phyloP scores from a whole-genome alignment of 2,329 filamentous ascomycete genomes.

The Neoascochyta sp. region DNA sequence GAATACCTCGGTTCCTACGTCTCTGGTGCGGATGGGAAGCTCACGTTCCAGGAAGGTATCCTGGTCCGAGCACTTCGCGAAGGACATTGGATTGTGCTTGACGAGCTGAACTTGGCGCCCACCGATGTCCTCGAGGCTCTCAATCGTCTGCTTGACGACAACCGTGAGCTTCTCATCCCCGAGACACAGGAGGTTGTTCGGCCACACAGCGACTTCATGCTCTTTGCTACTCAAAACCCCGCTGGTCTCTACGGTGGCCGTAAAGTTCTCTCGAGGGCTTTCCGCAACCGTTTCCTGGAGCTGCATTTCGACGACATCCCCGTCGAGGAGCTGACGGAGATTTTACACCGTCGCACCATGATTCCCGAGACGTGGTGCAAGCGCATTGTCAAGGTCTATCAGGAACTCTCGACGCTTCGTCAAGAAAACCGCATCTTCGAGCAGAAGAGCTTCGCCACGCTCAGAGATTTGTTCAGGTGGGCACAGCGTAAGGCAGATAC shows the following conservation, averaged over 20 bases:
- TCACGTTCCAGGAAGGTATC: constrained; percentile 89
- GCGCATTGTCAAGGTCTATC: constrained; percentile 89
- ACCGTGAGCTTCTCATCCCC: constrained; percentile 89
- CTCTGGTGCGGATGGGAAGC: constrained; percentile 76
- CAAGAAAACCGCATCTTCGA: constrained; percentile 92
- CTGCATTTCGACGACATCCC: constrained; percentile 98
- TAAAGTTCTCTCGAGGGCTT: constrained; percentile 88
- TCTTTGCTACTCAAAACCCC: constrained; percentile 97
- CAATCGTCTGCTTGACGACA: constrained; percentile 93
- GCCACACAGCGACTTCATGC: constrained; percentile 92
- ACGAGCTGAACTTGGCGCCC: constrained; percentile 93
- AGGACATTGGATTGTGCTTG: constrained; percentile 96
- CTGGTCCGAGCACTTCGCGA: constrained; percentile 88
- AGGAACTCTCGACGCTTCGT: constrained; percentile 81
- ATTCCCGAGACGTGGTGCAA: constrained; percentile 89
- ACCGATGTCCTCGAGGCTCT: constrained; percentile 95
- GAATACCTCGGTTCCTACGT: constrained; percentile 96
- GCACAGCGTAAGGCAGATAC: constrained; percentile 79
- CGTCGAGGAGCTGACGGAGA: constrained; percentile 86
- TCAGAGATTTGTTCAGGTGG: constrained; percentile 95
- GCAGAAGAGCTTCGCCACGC: constrained; percentile 93
- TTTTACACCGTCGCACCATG: constrained; percentile 81
- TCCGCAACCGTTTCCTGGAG: constrained; percentile 94
- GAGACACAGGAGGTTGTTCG: constrained; percentile 93
- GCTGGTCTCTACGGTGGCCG: constrained; percentile 91